phyloP scores from a whole-genome alignment of 306 rosid species.

The Erythrophleum fordii region DNA sequence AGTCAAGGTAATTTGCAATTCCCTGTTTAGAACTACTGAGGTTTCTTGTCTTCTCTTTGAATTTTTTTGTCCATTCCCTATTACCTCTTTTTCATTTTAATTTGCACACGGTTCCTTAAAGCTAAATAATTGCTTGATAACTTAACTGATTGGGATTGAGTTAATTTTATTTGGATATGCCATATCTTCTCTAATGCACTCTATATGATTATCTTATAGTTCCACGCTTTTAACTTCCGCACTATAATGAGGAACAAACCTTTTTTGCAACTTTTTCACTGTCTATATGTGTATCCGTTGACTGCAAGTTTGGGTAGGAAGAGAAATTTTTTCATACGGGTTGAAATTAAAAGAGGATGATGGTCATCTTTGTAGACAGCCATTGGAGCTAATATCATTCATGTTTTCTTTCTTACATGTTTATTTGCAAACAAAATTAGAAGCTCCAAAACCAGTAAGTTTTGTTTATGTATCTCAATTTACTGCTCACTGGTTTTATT shows the following conservation, averaged over 20 bases:
- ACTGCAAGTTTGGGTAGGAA: slow-evolving; percentile 94
- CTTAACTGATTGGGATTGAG: slow-evolving; percentile 19
- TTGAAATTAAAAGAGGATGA: slow-evolving; percentile 95
- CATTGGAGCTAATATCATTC: slow-evolving; percentile 72
- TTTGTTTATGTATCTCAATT: slow-evolving; percentile 31
- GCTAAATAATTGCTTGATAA: no score
- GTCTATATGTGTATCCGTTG: slow-evolving; percentile 91
- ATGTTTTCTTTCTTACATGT: slow-evolving; percentile 82
- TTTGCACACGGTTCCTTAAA: no score
- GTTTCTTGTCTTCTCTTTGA: no score
- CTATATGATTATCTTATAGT: slow-evolving; percentile 62
- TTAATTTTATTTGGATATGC: slow-evolving; percentile 35
- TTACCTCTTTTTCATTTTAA: no score
- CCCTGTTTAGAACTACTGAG: no score
- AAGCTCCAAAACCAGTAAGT: slow-evolving; percentile 94
- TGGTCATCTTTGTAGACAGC: slow-evolving; percentile 82
- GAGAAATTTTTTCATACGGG: slow-evolving; percentile 87
- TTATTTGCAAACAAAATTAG: slow-evolving; percentile 91
- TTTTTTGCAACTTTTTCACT: slow-evolving; percentile 97
- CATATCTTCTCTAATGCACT: slow-evolving; percentile 36
- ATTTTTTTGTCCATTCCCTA: no score
- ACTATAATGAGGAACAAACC: slow-evolving; percentile 93
- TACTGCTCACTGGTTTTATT: slow-evolving; percentile 31
- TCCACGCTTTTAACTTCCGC: slow-evolving; percentile 99
- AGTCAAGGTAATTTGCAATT: slow-evolving; percentile 91